A percentile compares a stretch with the other conserved stretches of the same genome.
Evolutionary conservation across 371 early-diverging fungal genomes (phyloP).

Genomic region (Mortierella sp.): DNA sequence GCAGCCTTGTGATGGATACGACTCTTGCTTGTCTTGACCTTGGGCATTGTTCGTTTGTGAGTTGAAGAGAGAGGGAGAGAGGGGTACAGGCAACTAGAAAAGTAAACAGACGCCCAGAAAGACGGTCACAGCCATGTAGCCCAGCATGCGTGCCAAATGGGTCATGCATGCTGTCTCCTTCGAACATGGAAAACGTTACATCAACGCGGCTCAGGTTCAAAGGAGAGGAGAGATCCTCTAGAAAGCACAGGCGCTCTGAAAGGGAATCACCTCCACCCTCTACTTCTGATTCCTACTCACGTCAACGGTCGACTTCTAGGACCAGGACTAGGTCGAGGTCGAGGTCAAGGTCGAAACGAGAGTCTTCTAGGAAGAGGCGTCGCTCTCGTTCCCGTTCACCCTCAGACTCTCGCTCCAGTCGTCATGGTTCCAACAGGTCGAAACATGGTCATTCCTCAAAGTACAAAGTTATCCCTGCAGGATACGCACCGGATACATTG

Average conservation of each 20-base stretch:
- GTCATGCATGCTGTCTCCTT: too few species aligned
- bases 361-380: neutral
- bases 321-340: constrained; percentile 24
- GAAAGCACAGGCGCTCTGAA: constrained; percentile 77
- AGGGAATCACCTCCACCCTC: too few species aligned
- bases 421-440: neutral
- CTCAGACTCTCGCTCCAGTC: neutral
- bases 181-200: constrained; percentile 88
- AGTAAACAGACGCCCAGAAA: too few species aligned
- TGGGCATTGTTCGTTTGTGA: constrained; percentile 52
- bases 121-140: too few species aligned
- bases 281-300: constrained; percentile 83
- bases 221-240: constrained; percentile 94
- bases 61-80: too few species aligned
- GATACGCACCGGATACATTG: constrained; percentile 6
- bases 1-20: constrained; percentile 52
- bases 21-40: constrained; percentile 55
- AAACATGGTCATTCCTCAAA: neutral
- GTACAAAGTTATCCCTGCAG: constrained; percentile 7
- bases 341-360: constrained; percentile 1
- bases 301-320: constrained; percentile 73
- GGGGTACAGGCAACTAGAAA: neutral
- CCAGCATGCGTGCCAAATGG: too few species aligned
- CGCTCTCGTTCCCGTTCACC: constrained; percentile 10
- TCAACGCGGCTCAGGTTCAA: constrained; percentile 96